Percentiles rank a stretch among this genome's conserved stretches.
phyloP scores from a whole-genome alignment of 176 grass and related monocot species.

The Triticum dicoccoides region DNA sequence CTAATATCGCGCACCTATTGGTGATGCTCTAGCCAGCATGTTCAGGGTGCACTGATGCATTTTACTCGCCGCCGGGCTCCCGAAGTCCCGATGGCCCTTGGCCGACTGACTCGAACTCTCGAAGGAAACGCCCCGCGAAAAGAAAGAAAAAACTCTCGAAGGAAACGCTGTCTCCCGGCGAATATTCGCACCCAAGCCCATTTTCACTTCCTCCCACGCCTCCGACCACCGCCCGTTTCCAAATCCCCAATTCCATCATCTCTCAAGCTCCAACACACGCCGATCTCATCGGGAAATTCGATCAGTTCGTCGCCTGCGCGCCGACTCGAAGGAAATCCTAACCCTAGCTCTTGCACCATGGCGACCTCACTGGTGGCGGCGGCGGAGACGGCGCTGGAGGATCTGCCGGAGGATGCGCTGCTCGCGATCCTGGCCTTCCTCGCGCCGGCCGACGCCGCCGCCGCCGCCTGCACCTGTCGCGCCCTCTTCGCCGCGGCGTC shows the following conservation, averaged over 20 bases:
- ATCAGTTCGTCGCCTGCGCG: not conserved
- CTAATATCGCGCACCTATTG: too few relatives aligned
- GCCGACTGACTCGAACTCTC: too few relatives aligned
- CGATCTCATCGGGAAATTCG: not conserved
- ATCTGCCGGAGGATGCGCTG: constrained; percentile 58
- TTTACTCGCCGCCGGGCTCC: too few relatives aligned
- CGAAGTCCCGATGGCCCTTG: too few relatives aligned
- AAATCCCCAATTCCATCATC: not conserved
- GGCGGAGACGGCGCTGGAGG: constrained; percentile 29
- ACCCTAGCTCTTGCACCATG: constrained; percentile 6
- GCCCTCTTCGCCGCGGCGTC: constrained; percentile 37
- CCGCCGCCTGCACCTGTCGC: constrained; percentile 37
- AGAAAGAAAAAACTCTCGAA: not conserved
- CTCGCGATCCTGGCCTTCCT: constrained; percentile 46
- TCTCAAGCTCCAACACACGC: not conserved
- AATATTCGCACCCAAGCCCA: constrained; percentile 23
- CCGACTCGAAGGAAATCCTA: not conserved
- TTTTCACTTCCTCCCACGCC: not conserved
- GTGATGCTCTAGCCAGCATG: too few relatives aligned
- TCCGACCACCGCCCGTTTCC: constrained; percentile 29
- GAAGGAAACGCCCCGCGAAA: too few relatives aligned
- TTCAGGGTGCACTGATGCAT: too few relatives aligned
- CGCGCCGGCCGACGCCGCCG: constrained; percentile 37
- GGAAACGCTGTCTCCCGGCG: not conserved
- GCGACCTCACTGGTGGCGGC: constrained; percentile 28